Evolutionary conservation across 805 yeast species (phyloP), one percentile per base, ranked within the genome.

Genomic region (Candida silvatica): DNA sequence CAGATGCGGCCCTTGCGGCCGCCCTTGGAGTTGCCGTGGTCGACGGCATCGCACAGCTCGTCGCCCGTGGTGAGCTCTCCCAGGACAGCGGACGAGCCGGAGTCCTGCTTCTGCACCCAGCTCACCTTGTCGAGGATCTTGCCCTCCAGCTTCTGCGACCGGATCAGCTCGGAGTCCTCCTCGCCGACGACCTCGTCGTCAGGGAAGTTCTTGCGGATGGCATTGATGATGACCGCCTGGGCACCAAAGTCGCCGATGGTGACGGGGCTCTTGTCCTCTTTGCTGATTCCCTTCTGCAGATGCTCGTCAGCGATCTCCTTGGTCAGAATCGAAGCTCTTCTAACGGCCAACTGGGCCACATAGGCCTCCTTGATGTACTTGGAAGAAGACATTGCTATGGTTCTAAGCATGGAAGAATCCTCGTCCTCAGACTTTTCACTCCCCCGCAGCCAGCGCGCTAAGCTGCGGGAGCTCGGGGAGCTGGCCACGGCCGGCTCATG

Each of bases 171-270:
- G 1, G 97, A 78, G 41, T 84, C 88, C 54, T 92, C 99, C 58
- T 92, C 99, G 16, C 97, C 99, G 5, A 92, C 94, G 40, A 92
- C 75, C 37, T 75, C 78, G 56, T 92, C 98, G 3, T 52, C 45
- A 2, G 97, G 95, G 64, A 92, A 92, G 44, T 79, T 81, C 36
- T 71, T 57, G 49, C 73, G 68, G 38, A 92, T 72, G 3, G 96
- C 88, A 38, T 85, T 75, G 58, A 87, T 90, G 38, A 92, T 77
- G 30, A 90, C 74, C 0, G 96, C 95, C 52, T 92, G 99, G 0
- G 97, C 88, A 4, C 95, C 95, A 53, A 82, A 92, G 56, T 92
- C 99, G 14, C 97, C 98, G 37, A 84, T 66, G 2, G 99, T 92
- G 12, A 92, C 99, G 1, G 99, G 99, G 1, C 96, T 85, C 42